Base-by-base conservation (phyloP, 1,284 basidiomycete species). In the Irpex rosettiformis region DNA sequence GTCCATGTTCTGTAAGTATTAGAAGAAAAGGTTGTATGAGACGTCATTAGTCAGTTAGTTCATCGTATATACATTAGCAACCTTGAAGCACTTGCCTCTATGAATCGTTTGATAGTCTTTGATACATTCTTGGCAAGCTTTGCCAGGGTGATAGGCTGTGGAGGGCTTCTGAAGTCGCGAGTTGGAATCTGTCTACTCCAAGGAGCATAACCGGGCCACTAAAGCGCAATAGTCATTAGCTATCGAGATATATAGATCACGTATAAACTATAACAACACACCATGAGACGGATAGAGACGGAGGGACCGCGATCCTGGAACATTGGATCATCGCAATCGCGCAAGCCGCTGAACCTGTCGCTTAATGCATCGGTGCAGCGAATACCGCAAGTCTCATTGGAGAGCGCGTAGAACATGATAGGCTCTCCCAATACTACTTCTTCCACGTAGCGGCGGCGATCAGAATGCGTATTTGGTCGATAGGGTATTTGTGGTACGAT, bases 161-260 rank as follows among this genome's bases (percentile, higher is more conserved):
- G 89, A 0, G 88, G 88, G 58, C 79, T 88, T 30, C 80, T 79
- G 69, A 89, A 91, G 70, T 91, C 87, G 69, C 83, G 82, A 0
- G 88, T 90, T 7, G 88, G 89, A 59, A 91, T 91, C 67, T 91
- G 88, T 56, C 84, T 79, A 58, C 84, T 87, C 87, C 87, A 91
- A 45, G 81, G 76, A 18, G 81, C 74, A 64, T 90, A 90, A 0
- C 88, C 87, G 3, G 86, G 86, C 88, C 89, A 91, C 88, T 90
- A 59, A 1, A 11, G 5, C 30, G 11, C 33, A 16, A 40, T n/a
- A 11, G 13, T 40, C 33, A 52, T n/a, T 25, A 56, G 54, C 52
- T 53, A 49, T 51, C 54, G 49, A 21, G 30, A n/a, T 49, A 29
- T 45, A 33, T 49, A n/a, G 29, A 40, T 40, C n/a, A 40, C 33